A percentile compares a stretch with the other conserved stretches of the same genome.
Evolutionary conservation across 768 basidiomycete species (phyloP).

Genomic region (Plicaturopsis crispa): DNA sequence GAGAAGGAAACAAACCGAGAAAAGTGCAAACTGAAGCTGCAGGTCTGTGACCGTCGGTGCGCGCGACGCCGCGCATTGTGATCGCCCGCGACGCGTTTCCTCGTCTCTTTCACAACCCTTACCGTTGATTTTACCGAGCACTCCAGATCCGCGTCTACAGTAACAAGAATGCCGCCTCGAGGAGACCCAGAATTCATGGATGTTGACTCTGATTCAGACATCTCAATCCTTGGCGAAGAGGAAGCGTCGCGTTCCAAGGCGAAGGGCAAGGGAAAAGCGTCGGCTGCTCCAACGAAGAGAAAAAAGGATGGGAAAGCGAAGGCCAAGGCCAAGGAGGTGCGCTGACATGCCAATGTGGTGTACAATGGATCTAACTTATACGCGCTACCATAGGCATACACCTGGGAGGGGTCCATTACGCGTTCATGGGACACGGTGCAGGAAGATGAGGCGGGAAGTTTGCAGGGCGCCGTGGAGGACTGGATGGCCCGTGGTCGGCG

Average conservation of each 20-base stretch:
- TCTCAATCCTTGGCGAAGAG: conserved; percentile 49
- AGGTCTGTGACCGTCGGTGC: too few species aligned
- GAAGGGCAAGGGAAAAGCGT: conserved; percentile 48
- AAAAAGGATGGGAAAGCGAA: conserved; percentile 53
- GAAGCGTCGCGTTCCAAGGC: conserved; percentile 22
- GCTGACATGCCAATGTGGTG: conserved; percentile 8
- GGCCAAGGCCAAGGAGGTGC: conserved; percentile 45
- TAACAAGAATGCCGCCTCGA: too few species aligned
- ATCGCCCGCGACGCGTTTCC: too few species aligned
- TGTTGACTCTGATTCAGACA: conserved; percentile 67
- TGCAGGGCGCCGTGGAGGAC: conserved; percentile 86
- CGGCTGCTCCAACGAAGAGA: conserved; percentile 42
- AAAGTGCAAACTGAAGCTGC: not conserved
- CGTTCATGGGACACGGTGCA: conserved; percentile 97
- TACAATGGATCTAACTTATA: conserved; percentile 2
- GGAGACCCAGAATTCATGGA: conserved; percentile 35
- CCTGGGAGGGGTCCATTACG: conserved; percentile 94
- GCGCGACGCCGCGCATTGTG: too few species aligned
- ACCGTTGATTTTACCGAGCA: too few species aligned
- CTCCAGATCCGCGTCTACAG: too few species aligned
- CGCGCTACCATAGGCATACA: conserved; percentile 62
- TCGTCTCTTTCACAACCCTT: too few species aligned
- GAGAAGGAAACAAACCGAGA: not conserved
- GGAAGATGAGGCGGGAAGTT: conserved; percentile 89
- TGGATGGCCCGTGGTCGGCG: conserved; percentile 81